These are phyloP conservation scores for Lactifluus hygrophoroides DNA, from an alignment of 768 basidiomycete species.

Conservation along the genomic window DNA sequence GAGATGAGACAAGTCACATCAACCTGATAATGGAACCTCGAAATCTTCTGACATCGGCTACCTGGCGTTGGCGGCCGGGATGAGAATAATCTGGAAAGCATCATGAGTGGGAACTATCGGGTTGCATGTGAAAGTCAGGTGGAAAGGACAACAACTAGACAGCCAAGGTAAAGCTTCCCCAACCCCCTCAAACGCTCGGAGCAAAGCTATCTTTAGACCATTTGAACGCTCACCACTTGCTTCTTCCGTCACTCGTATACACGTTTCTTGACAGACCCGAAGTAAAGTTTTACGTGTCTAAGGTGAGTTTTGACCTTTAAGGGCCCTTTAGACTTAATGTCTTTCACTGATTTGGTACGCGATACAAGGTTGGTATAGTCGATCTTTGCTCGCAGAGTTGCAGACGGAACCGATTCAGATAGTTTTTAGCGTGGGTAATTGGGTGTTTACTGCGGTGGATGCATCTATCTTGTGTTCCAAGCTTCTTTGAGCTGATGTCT, in stretches of 20 bases:
- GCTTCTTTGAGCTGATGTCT: slow-evolving; percentile 62
- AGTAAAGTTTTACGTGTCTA: slow-evolving; percentile 54
- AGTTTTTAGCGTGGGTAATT: slow-evolving; percentile 38
- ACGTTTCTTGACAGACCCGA: slow-evolving; percentile 42
- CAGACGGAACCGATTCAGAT: background rate
- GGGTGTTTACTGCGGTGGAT: slow-evolving; percentile 42
- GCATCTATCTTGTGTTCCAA: slow-evolving; percentile 45
- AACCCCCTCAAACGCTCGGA: too few relatives aligned
- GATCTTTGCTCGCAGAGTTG: background rate
- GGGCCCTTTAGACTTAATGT: background rate
- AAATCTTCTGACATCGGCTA: background rate
- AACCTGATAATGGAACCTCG: background rate
- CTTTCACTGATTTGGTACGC: background rate
- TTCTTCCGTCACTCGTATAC: background rate
- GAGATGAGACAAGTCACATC: background rate
- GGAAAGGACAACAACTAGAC: background rate
- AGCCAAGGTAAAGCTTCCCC: background rate
- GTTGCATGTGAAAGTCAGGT: background rate
- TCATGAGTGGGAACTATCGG: background rate
- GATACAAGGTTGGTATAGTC: slow-evolving; percentile 30
- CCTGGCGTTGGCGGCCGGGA: background rate
- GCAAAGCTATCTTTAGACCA: too few relatives aligned
- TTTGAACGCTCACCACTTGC: too few relatives aligned
- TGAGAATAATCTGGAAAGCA: background rate
- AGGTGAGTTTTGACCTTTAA: slow-evolving; percentile 35